A percentile compares a stretch with the other conserved stretches of the same genome.
Evolutionary conservation across 164 flowering plant genomes (phyloP).

Genomic region (Echeveria elegans): DNA sequence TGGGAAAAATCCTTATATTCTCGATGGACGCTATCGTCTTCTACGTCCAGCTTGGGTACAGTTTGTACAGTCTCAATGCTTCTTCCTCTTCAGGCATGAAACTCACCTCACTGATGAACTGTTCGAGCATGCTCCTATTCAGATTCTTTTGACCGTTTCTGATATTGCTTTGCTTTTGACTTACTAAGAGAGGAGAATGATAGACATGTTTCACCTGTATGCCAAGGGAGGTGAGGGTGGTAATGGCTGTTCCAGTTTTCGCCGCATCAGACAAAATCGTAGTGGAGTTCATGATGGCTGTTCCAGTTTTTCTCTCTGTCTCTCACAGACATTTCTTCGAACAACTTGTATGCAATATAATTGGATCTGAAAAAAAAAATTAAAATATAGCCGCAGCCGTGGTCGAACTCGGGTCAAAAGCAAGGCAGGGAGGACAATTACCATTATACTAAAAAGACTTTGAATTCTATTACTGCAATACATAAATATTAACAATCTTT

Average conservation of each 20-base stretch:
- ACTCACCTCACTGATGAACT: neutral
- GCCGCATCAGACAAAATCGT: slow-evolving; percentile 59
- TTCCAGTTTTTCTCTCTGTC: slow-evolving; percentile 13
- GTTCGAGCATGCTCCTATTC: too few species aligned
- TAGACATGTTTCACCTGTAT: slow-evolving; percentile 54
- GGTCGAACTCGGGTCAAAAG: too few species aligned
- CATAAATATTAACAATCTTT: too few species aligned
- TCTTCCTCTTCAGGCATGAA: slow-evolving; percentile 70
- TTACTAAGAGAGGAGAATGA: slow-evolving; percentile 76
- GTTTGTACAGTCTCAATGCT: slow-evolving; percentile 40
- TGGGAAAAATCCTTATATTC: slow-evolving; percentile 20
- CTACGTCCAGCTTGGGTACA: slow-evolving; percentile 27
- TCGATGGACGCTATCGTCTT: slow-evolving; percentile 32
- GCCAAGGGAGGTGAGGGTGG: slow-evolving; percentile 96
- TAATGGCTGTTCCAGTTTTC: slow-evolving; percentile 61
- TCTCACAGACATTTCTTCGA: too few species aligned
- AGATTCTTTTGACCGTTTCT: neutral
- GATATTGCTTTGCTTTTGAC: neutral
- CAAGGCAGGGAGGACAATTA: too few species aligned
- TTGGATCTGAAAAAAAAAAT: too few species aligned
- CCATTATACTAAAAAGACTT: too few species aligned
- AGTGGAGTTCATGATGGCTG: slow-evolving; percentile 80
- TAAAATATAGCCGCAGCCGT: too few species aligned
- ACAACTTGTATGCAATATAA: too few species aligned
- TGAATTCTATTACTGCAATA: too few species aligned